Evolutionary conservation across 2,329 filamentous ascomycete species (phyloP).

Genomic region (Pyricularia grisea): DNA sequence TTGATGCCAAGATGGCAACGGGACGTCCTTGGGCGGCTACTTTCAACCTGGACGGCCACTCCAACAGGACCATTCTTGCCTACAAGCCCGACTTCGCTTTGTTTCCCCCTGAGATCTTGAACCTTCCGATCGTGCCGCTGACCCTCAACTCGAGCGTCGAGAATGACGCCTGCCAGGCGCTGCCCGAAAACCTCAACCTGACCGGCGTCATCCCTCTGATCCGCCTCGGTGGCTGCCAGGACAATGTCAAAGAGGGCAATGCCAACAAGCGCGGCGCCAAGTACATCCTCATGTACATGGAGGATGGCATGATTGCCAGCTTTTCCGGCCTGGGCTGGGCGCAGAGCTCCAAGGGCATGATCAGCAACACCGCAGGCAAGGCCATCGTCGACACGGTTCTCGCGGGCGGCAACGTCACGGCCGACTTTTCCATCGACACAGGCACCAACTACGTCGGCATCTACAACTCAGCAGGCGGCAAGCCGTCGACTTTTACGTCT

Average conservation of each 20-base stretch:
- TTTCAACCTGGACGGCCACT: slow-evolving; percentile 6
- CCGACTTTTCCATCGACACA: slow-evolving; percentile 12
- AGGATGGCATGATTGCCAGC: slow-evolving; percentile 13
- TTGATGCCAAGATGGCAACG: slow-evolving; percentile 16
- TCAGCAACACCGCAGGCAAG: slow-evolving; percentile 18
- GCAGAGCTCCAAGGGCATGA: slow-evolving; percentile 15
- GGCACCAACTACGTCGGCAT: slow-evolving; percentile 7
- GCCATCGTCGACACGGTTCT: slow-evolving; percentile 19
- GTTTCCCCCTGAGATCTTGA: slow-evolving; percentile 9
- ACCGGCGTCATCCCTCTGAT: slow-evolving; percentile 49
- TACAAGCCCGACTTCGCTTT: slow-evolving; percentile 10
- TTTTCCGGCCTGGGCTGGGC: slow-evolving; percentile 8
- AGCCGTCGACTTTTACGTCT: slow-evolving; percentile 26
- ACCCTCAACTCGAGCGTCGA: slow-evolving; percentile 31
- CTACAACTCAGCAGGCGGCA: slow-evolving; percentile 19
- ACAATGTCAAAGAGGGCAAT: slow-evolving; percentile 42
- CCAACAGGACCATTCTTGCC: slow-evolving; percentile 7
- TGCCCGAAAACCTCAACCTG: slow-evolving; percentile 35
- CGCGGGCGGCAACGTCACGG: slow-evolving; percentile 22
- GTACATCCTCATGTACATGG: slow-evolving; percentile 51
- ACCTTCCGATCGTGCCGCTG: slow-evolving; percentile 16
- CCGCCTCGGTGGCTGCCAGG: slow-evolving; percentile 47
- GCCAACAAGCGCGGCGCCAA: slow-evolving; percentile 44
- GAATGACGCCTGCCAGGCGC: slow-evolving; percentile 41
- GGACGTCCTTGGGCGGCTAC: slow-evolving; percentile 10